Evolutionary conservation across 2,329 filamentous ascomycete species (phyloP), one percentile per base, ranked within the genome.

Genomic region (Ascochyta pisi): DNA sequence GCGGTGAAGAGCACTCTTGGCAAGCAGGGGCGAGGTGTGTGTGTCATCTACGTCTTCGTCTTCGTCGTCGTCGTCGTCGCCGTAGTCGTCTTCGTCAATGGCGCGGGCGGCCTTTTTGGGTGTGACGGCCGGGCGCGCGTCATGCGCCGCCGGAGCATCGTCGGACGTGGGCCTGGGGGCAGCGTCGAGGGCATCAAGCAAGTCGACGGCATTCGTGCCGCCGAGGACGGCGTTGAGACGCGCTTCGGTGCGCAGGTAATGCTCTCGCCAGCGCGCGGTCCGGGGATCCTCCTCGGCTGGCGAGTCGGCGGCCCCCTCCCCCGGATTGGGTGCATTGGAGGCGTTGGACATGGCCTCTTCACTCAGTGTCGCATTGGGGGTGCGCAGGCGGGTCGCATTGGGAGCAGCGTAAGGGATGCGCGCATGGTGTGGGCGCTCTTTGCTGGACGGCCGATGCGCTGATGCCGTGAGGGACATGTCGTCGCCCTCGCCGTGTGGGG

Each of bases 1-100:
- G 47, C 78, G 66, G 81, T 79, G 64, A 81, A 81, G n/a, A 80
- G 84, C 68, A 60, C 80, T 81, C 64, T 81, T 81, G 19, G 79
- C 72, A 68, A 81, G 81, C 39, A 83, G 79, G 59, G 76, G 80
- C 49, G 79, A 84, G 62, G 78, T 75, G 57, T 69, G 74, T 37
- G 77, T 77, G 22, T 73, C 71, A 44, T 78, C 77, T 23, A 79
- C 76, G n/a, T 73, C 77, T 23, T 79, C 76, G n/a, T 73, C 71
- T 34, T 78, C 75, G 22, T 79, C 76, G 27, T 83, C 82, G 29
- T 87, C 86, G 54, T 96, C 92, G 67, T 94, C 90, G 64, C 89
- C 90, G 71, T 94, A 93, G 77, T 94, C 89, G 68, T 92, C 89
- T 73, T 94, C 91, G 67, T 92, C 87, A 82, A 94, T 92, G 73